Conservation (phyloP, 1,139 yeast genomes). For the Candida sp. region DNA sequence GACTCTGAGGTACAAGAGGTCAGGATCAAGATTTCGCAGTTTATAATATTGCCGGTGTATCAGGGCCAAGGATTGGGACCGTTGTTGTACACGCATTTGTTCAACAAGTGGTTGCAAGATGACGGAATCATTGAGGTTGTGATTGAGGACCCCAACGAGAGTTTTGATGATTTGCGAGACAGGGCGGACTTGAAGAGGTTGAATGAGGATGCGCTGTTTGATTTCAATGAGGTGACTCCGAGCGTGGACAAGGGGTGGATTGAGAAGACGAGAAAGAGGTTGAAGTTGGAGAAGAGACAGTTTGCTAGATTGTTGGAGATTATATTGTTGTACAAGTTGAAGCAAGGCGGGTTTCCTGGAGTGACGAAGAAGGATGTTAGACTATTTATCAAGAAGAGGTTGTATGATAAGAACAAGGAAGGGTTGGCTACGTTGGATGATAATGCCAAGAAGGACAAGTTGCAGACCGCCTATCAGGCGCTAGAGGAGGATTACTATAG, state of each 20-base stretch:
- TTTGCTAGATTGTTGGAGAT: slow-evolving; percentile 79
- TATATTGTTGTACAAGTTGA: slow-evolving; percentile 57
- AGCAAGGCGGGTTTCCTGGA: slow-evolving; percentile 18
- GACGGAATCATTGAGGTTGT: slow-evolving; percentile 70
- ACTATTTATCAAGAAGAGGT: slow-evolving; percentile 68
- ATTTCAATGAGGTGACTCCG: slow-evolving; percentile 25
- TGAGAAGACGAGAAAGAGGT: slow-evolving; percentile 30
- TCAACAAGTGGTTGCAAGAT: slow-evolving; percentile 59
- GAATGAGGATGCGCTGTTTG: slow-evolving; percentile 23
- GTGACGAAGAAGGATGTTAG: slow-evolving; percentile 48
- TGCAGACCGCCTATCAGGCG: slow-evolving; percentile 75
- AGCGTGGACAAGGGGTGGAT: slow-evolving; percentile 49
- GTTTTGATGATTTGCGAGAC: slow-evolving; percentile 91
- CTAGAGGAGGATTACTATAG: slow-evolving; percentile 73
- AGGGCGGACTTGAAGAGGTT: slow-evolving; percentile 73
- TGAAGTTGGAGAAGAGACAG: slow-evolving; percentile 80
- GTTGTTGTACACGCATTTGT: slow-evolving; percentile 59
- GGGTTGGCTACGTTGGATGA: slow-evolving; percentile 70
- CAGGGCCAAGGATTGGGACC: slow-evolving; percentile 78
- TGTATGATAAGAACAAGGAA: slow-evolving; percentile 80
- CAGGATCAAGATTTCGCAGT: slow-evolving; percentile 87
- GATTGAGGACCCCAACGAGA: slow-evolving; percentile 95
- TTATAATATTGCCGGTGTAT: slow-evolving; percentile 80
- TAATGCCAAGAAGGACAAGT: slow-evolving; percentile 63
- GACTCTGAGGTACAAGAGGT: slow-evolving; percentile 50